Evolutionary conservation across 768 basidiomycete genomes (phyloP).

Genomic region (Nevesoporus exiguus): DNA sequence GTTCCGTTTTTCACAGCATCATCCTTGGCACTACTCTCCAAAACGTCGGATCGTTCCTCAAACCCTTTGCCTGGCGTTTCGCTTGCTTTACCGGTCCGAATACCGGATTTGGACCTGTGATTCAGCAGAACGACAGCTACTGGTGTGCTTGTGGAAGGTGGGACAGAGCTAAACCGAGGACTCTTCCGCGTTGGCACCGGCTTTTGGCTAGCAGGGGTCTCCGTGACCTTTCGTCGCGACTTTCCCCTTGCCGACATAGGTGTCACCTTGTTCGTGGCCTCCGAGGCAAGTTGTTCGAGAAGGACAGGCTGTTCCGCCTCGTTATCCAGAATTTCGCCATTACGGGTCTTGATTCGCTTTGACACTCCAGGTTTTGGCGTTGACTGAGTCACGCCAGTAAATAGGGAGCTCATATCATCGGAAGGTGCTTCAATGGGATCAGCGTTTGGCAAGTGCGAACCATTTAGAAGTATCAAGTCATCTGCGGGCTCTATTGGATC

Average conservation of each 20-base stretch:
- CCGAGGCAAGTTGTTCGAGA: slow-evolving; percentile 20
- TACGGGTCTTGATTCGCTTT: slow-evolving; percentile 42
- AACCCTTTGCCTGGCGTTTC: slow-evolving; percentile 14
- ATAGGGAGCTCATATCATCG: slow-evolving; percentile 5
- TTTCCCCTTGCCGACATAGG: slow-evolving; percentile 20
- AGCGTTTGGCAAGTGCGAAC: slow-evolving; percentile 5
- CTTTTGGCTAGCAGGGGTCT: slow-evolving; percentile 23
- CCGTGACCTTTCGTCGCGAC: slow-evolving; percentile 13
- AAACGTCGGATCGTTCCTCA: not conserved
- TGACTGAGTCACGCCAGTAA: slow-evolving; percentile 5
- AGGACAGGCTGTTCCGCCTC: slow-evolving; percentile 24
- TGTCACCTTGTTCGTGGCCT: slow-evolving; percentile 19
- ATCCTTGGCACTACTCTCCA: not conserved
- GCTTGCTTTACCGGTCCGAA: not conserved
- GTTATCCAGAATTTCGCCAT: slow-evolving; percentile 30
- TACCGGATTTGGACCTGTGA: not conserved
- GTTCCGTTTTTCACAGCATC: not conserved
- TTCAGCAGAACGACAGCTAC: slow-evolving; percentile 1
- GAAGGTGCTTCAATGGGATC: slow-evolving; percentile 32
- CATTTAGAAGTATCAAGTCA: slow-evolving; percentile 24
- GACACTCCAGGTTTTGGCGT: slow-evolving; percentile 34
- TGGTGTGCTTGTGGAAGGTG: slow-evolving; percentile 10
- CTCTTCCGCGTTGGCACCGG: slow-evolving; percentile 21
- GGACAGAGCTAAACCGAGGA: slow-evolving; percentile 6
- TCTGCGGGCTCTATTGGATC: slow-evolving; percentile 49